These are phyloP conservation scores for Scenedesmus sp. DNA, from an alignment of 163 green algal genomes.

Conservation along the genomic window DNA sequence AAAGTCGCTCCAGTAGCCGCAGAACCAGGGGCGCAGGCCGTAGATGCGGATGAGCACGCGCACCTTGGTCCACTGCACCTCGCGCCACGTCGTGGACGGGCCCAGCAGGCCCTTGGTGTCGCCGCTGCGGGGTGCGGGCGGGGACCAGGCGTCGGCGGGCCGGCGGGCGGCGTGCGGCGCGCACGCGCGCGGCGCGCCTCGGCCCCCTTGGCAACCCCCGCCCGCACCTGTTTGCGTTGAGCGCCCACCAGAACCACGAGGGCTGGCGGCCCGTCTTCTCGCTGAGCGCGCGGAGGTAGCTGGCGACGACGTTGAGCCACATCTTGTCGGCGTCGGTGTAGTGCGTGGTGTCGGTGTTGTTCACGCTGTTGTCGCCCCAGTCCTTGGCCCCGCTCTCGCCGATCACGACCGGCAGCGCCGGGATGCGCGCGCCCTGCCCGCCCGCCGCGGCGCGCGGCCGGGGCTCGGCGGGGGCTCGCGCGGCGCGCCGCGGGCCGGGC, in stretches of 20 bases:
- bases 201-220: background rate
- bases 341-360: slow-evolving; percentile 39
- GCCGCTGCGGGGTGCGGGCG: background rate
- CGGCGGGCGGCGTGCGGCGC: too few relatives aligned
- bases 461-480: too few relatives aligned
- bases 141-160: too few relatives aligned
- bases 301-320: slow-evolving; percentile 42
- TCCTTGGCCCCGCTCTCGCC: slow-evolving; percentile 40
- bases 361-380: slow-evolving; percentile 40
- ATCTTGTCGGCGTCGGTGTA: slow-evolving; percentile 34
- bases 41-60: slow-evolving; percentile 28
- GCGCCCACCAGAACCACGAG: slow-evolving; percentile 43
- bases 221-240: slow-evolving; percentile 32
- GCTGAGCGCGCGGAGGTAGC: slow-evolving; percentile 22
- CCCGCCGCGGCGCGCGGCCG: too few relatives aligned
- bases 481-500: too few relatives aligned
- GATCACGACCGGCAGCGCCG: slow-evolving; percentile 33
- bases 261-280: slow-evolving; percentile 27
- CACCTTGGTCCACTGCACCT: slow-evolving; percentile 46
- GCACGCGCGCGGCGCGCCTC: background rate
- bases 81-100: slow-evolving; percentile 38
- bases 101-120: slow-evolving; percentile 44
- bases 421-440: slow-evolving; percentile 19
- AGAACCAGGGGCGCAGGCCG: slow-evolving; percentile 42
- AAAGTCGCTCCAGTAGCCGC: slow-evolving; percentile 32